Percentiles rank a stretch among this genome's conserved stretches.
phyloP scores from a whole-genome alignment of 2,329 filamentous ascomycete genomes.

The Coniochaeta sp. region DNA sequence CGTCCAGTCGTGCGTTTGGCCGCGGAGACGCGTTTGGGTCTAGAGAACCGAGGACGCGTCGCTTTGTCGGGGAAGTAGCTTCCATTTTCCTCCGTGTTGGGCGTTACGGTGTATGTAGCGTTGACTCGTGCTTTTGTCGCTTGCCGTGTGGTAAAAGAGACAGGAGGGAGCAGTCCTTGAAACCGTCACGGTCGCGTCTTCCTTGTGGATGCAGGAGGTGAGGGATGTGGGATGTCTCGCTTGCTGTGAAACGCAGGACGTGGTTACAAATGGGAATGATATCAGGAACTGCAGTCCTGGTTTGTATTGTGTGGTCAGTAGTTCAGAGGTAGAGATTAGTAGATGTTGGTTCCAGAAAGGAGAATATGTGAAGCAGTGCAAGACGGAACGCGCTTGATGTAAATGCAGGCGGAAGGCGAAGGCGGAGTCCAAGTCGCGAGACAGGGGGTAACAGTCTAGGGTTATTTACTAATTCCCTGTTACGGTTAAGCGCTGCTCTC shows the following conservation, averaged over 20 bases:
- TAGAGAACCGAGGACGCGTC: conserved; percentile 41
- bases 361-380: neutral
- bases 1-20: conserved; percentile 4
- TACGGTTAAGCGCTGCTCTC: neutral
- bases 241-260: neutral
- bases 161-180: neutral
- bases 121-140: no score
- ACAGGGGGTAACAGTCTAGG: conserved; percentile 1
- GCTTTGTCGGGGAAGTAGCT: conserved; percentile 29
- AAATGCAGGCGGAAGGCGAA: neutral
- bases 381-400: neutral
- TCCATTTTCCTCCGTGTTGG: conserved; percentile 8
- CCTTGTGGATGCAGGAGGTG: neutral
- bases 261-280: no score
- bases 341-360: neutral
- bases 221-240: neutral
- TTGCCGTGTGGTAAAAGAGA: neutral
- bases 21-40: conserved; percentile 36
- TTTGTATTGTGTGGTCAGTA: no score
- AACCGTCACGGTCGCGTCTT: neutral
- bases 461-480: conserved; percentile 2
- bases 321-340: neutral
- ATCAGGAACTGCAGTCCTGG: no score
- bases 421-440: conserved; percentile 1
- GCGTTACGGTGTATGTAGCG: neutral